Evolutionary conservation across 2,329 filamentous ascomycete species (phyloP), one percentile per base, ranked within the genome.

Genomic region (Fusarium nygamai): DNA sequence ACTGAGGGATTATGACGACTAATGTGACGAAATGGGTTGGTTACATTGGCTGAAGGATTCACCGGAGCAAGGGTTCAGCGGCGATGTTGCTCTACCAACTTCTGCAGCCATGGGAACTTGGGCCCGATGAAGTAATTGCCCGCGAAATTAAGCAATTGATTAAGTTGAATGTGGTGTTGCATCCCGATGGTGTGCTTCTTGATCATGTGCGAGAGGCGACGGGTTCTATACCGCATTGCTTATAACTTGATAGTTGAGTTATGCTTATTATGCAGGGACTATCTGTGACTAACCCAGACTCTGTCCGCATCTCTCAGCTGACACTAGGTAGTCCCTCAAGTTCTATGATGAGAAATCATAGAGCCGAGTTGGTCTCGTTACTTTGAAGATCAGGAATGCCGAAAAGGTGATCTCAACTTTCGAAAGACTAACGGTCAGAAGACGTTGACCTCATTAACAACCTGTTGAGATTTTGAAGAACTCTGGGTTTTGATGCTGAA

Each of bases 201-300:
- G 19, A 14, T 64, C 39, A 43, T 44, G 8, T 16, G 44, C 12
- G 22, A 29, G 20, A 44, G 20, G 34, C 12, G 27, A 39, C 58
- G 33, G 38, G 50, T 19, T 24, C n/a, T 33, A 38, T 60, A 47
- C 41, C 24, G 11, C 6, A 24, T n/a, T 27, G 38, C 31, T 17
- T 57, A 34, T 61, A 34, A 34, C 27, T 43, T 27, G 39, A 20
- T 24, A 20, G 56, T 22, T 34, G 39, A 48, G 7, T 67, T 67
- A 39, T 67, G 43, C 50, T 51, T 44, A 46, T 60, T 39, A 61
- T 67, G 64, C 64, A 67, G 64, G 62, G 47, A 67, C 62, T 33
- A 17, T 46, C 46, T 29, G 19, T 48, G 39, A 8, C 41, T 47
- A 3, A 29, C 24, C 19, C 41, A 29, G 31, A 8, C 8, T 36